Conservation (phyloP, 179 eudicot genomes). For the Gypsophila paniculata region DNA sequence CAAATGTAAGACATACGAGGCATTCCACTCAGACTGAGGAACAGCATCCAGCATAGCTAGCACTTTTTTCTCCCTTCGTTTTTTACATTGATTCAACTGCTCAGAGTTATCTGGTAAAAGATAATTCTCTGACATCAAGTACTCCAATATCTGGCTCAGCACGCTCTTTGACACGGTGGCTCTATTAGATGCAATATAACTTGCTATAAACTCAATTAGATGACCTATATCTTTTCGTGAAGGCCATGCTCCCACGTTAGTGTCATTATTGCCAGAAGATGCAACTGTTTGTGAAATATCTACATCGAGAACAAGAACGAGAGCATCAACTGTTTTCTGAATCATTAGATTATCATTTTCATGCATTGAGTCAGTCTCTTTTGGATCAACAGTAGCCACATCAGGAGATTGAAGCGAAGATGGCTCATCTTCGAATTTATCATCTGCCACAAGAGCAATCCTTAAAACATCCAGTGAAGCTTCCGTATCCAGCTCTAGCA, state of each 20-base stretch:
- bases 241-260: conserved; percentile 59
- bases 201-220: conserved; percentile 70
- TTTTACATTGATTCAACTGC: conserved; percentile 29
- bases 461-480: conserved; percentile 79
- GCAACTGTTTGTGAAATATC: conserved; percentile 39
- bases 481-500: conserved; percentile 73
- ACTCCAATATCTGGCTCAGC: conserved; percentile 68
- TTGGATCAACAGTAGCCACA: conserved; percentile 26
- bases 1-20: conserved; percentile 62
- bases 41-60: conserved; percentile 68
- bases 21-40: conserved; percentile 74
- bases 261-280: conserved; percentile 40
- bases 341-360: conserved; percentile 40
- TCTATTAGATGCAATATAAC: conserved; percentile 50
- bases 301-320: conserved; percentile 56
- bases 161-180: conserved; percentile 58
- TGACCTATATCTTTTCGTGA: conserved; percentile 60
- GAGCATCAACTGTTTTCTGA: conserved; percentile 69
- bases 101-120: conserved; percentile 31
- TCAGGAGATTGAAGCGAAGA: conserved; percentile 30
- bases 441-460: conserved; percentile 55
- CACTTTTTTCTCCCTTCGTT: conserved; percentile 71
- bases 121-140: conserved; percentile 55
- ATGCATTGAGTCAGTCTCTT: conserved; percentile 29
- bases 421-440: conserved; percentile 24